Evolutionary conservation across 2,329 filamentous ascomycete species (phyloP).

Genomic region (Trichothecium sympodiale): DNA sequence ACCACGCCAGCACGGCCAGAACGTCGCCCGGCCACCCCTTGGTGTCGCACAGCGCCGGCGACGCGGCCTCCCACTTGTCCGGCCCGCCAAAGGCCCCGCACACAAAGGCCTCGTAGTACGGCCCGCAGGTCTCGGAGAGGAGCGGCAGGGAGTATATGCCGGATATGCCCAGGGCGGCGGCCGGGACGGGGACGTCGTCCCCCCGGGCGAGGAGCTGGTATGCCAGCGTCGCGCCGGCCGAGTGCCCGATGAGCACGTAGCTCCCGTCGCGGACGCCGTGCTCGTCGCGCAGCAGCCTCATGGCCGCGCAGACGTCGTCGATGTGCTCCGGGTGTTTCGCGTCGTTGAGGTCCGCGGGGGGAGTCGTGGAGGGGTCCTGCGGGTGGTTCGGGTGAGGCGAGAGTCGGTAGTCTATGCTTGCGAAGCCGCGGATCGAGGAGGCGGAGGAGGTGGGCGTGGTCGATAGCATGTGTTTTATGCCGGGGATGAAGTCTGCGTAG

Average conservation of each 20-base stretch:
- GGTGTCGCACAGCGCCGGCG: conserved; percentile 36
- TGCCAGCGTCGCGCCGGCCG: conserved; percentile 51
- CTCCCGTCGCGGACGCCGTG: conserved; percentile 31
- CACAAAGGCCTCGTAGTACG: conserved; percentile 46
- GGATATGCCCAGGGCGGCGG: conserved; percentile 47
- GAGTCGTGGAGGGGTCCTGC: conserved; percentile 16
- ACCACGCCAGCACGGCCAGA: conserved; percentile 31
- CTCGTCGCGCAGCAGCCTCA: conserved; percentile 33
- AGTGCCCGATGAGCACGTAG: conserved; percentile 52
- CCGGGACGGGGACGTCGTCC: conserved; percentile 26
- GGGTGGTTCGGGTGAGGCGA: conserved; percentile 38
- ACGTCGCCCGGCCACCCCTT: conserved; percentile 28
- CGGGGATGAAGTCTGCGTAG: conserved; percentile 31
- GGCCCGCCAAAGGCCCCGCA: conserved; percentile 48
- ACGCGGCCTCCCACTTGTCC: conserved; percentile 40
- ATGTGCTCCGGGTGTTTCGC: conserved; percentile 50
- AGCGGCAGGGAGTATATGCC: conserved; percentile 57
- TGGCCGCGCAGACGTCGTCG: conserved; percentile 40
- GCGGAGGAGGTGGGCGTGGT: conserved; percentile 18
- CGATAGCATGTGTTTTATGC: conserved; percentile 33
- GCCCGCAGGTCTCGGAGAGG: conserved; percentile 33
- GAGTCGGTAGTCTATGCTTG: conserved; percentile 53
- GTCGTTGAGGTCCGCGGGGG: conserved; percentile 21
- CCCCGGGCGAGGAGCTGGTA: conserved; percentile 44
- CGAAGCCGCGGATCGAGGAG: conserved; percentile 44